Evolutionary conservation across 2,329 filamentous ascomycete species (phyloP).

Genomic region (Elsinoe perseae): DNA sequence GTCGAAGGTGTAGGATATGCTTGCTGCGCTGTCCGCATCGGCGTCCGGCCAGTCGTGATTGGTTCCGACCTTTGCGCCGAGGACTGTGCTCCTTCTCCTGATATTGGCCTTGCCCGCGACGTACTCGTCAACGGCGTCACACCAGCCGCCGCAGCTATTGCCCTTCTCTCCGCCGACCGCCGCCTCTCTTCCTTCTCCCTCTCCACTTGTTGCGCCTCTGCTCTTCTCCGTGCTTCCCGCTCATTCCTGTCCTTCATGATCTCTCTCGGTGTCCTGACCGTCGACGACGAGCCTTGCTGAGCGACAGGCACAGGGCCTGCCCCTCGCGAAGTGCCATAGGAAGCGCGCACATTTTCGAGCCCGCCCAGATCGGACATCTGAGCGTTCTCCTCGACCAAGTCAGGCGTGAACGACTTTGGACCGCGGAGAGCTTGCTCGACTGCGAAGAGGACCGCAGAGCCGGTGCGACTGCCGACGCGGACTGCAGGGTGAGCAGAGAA

Average conservation of each 20-base stretch:
- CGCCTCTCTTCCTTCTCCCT: slow-evolving; percentile 39
- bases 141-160: slow-evolving; percentile 36
- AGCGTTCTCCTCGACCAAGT: slow-evolving; percentile 79
- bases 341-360: slow-evolving; percentile 49
- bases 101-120: neutral
- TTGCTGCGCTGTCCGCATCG: slow-evolving; percentile 7
- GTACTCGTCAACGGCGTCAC: slow-evolving; percentile 10
- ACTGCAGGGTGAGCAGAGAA: slow-evolving; percentile 47
- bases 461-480: slow-evolving; percentile 74
- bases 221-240: slow-evolving; percentile 64
- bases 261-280: slow-evolving; percentile 75
- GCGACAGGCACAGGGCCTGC: slow-evolving; percentile 48
- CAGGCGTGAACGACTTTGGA: slow-evolving; percentile 74
- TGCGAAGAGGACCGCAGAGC: slow-evolving; percentile 83
- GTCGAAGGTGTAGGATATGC: slow-evolving; percentile 12
- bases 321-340: slow-evolving; percentile 49
- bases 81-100: neutral
- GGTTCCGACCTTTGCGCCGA: neutral
- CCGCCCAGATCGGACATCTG: slow-evolving; percentile 80
- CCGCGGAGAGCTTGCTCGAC: slow-evolving; percentile 83
- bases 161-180: slow-evolving; percentile 53
- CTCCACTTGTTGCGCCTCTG: slow-evolving; percentile 43
- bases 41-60: neutral
- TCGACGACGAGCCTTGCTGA: slow-evolving; percentile 35
- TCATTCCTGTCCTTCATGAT: slow-evolving; percentile 84